Percentiles rank a stretch among this genome's conserved stretches.
These are phyloP conservation scores for Neurospora tetrasperma DNA, from an alignment of 495 filamentous ascomycete species.

Conservation along the genomic window DNA sequence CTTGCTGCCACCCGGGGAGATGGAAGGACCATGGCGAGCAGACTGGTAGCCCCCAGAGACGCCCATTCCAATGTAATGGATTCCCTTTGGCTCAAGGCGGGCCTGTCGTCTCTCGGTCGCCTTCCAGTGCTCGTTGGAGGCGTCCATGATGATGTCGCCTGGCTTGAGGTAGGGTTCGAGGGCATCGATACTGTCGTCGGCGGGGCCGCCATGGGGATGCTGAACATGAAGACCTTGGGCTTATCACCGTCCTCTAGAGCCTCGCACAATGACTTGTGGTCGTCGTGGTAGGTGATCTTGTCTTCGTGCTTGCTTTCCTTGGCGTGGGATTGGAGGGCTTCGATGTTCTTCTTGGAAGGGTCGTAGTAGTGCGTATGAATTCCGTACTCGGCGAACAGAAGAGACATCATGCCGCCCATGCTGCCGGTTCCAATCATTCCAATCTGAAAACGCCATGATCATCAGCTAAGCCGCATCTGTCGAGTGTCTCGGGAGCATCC, in stretches of 20 bases:
- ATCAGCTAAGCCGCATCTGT: neutral
- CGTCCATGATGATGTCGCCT: conserved; percentile 64
- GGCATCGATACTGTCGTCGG: conserved; percentile 52
- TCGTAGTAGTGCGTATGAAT: conserved; percentile 18
- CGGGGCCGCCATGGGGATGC: conserved; percentile 56
- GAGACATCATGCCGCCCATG: conserved; percentile 1
- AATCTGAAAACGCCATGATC: neutral
- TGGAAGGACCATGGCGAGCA: conserved; percentile 33
- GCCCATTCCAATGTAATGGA: conserved; percentile 34
- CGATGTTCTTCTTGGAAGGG: conserved; percentile 21
- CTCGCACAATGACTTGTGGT: neutral
- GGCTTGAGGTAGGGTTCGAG: conserved; percentile 44
- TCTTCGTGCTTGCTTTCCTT: neutral
- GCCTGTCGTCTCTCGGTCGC: conserved; percentile 57
- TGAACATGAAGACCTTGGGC: conserved; percentile 50
- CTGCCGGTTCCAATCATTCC: neutral
- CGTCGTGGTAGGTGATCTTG: neutral
- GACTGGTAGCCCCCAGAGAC: conserved; percentile 56
- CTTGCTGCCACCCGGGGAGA: conserved; percentile 30
- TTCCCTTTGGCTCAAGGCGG: conserved; percentile 30
- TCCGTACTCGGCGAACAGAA: conserved; percentile 18
- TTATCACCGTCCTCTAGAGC: neutral
- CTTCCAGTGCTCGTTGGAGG: conserved; percentile 59
- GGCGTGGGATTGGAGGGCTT: neutral
- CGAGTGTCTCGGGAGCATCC: neutral